Conservation (phyloP, 163 green algal genomes). For the Prototheca wickerhamii region DNA sequence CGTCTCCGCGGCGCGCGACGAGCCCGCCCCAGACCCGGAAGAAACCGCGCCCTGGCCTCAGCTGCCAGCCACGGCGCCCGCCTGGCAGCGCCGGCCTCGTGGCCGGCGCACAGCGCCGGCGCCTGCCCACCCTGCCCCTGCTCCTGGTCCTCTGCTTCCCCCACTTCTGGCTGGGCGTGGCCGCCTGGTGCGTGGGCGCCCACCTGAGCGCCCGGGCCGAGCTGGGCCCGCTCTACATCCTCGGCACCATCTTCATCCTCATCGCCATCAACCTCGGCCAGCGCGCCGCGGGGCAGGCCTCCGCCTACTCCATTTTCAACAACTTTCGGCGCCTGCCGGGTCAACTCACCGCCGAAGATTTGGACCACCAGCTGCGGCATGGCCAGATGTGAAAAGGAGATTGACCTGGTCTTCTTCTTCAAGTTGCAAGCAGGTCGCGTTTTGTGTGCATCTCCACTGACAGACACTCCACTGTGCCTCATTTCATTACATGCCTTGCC, state of each 20-base stretch:
- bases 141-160: background rate
- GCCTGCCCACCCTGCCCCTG: slow-evolving; percentile 15
- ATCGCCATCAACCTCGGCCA: slow-evolving; percentile 56
- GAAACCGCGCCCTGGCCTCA: background rate
- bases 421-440: background rate
- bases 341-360: slow-evolving; percentile 39
- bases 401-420: background rate
- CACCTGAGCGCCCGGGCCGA: slow-evolving; percentile 12
- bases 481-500: too few relatives aligned
- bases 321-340: slow-evolving; percentile 38
- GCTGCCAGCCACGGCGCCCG: slow-evolving; percentile 10
- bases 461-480: too few relatives aligned
- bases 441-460: background rate
- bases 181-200: slow-evolving; percentile 16
- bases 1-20: background rate
- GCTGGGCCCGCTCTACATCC: slow-evolving; percentile 17
- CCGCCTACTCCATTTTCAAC: slow-evolving; percentile 63
- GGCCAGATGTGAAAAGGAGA: slow-evolving; percentile 27
- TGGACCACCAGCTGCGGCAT: slow-evolving; percentile 56
- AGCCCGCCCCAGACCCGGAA: background rate
- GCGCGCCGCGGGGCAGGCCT: slow-evolving; percentile 26
- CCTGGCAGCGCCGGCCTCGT: slow-evolving; percentile 11
- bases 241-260: slow-evolving; percentile 28
- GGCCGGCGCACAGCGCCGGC: too few relatives aligned
- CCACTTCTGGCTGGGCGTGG: slow-evolving; percentile 15